Conservation (phyloP, 78 protist species). For the Cyanophora paradoxa region DNA sequence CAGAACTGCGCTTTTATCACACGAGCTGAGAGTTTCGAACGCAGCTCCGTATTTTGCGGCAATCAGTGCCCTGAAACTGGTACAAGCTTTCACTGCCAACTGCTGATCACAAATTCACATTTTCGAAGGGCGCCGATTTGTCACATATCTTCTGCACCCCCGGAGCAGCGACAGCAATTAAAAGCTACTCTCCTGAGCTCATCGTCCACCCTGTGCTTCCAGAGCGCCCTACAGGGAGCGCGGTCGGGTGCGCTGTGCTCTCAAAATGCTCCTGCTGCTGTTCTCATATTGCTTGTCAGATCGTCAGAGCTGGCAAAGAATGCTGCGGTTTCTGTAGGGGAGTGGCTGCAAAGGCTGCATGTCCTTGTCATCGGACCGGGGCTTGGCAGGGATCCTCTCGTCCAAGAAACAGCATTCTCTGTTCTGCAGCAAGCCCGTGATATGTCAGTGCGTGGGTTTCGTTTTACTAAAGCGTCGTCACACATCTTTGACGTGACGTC, state of each 20-base stretch:
- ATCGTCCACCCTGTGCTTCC: conserved; percentile 43
- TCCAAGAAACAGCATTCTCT: too few species aligned
- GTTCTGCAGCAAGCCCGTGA: too few species aligned
- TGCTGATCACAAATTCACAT: background rate
- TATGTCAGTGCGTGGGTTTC: too few species aligned
- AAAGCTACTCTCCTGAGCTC: conserved; percentile 56
- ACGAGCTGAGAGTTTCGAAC: background rate
- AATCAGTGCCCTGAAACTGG: background rate
- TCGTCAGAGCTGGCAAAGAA: too few species aligned
- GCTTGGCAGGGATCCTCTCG: background rate
- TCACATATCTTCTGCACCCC: conserved; percentile 31
- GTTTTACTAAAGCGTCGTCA: too few species aligned
- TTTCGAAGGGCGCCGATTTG: conserved; percentile 36
- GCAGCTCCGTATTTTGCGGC: conserved; percentile 53
- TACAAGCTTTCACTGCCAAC: background rate
- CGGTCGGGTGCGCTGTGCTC: too few species aligned
- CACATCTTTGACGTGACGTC: too few species aligned
- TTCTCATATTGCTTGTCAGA: too few species aligned
- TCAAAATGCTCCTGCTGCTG: too few species aligned
- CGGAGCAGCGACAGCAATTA: conserved; percentile 30
- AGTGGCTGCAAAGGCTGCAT: conserved; percentile 38
- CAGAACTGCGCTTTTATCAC: background rate
- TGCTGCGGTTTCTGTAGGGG: background rate
- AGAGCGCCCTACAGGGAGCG: too few species aligned
- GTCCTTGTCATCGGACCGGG: conserved; percentile 74